These are phyloP conservation scores for Trifolium subterraneum DNA, from an alignment of 306 rosid species.

Conservation along the genomic window DNA sequence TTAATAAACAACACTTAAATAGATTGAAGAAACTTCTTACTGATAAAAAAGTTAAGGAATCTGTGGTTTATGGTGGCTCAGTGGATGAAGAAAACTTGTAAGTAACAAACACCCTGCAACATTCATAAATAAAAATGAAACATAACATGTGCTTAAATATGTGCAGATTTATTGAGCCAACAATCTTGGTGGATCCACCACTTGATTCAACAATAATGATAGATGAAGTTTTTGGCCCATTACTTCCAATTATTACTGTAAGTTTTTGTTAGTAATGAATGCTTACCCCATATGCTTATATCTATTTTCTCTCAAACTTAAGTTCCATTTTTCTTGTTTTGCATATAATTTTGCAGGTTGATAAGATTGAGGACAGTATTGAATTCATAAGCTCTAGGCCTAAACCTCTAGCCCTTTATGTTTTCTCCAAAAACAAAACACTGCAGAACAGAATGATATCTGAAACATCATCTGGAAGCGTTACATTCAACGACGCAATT, in stretches of 20 bases:
- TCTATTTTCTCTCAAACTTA: not conserved
- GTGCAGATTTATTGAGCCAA: slow-evolving; percentile 82
- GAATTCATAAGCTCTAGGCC: slow-evolving; percentile 70
- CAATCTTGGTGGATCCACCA: slow-evolving; percentile 79
- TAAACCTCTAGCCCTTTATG: slow-evolving; percentile 77
- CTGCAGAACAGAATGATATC: slow-evolving; percentile 62
- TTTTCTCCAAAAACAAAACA: slow-evolving; percentile 64
- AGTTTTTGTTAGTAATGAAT: too few species aligned
- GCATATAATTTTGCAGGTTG: slow-evolving; percentile 53
- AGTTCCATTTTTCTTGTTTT: not conserved
- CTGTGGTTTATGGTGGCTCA: slow-evolving; percentile 72
- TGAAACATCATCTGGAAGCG: slow-evolving; percentile 83
- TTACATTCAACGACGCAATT: slow-evolving; percentile 67
- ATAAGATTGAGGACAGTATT: slow-evolving; percentile 74
- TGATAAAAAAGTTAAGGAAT: slow-evolving; percentile 49
- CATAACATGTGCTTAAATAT: not conserved
- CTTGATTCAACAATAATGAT: slow-evolving; percentile 64
- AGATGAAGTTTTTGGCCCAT: slow-evolving; percentile 82
- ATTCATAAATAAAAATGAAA: not conserved
- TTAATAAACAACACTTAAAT: slow-evolving; percentile 60
- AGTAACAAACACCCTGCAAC: not conserved
- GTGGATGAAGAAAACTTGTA: slow-evolving; percentile 74
- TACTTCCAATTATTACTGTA: slow-evolving; percentile 78
- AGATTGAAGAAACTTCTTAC: slow-evolving; percentile 64
- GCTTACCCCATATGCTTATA: not conserved